Base-by-base conservation (phyloP, 129 eudicot species). In the Chrysanthemum makinoi region DNA sequence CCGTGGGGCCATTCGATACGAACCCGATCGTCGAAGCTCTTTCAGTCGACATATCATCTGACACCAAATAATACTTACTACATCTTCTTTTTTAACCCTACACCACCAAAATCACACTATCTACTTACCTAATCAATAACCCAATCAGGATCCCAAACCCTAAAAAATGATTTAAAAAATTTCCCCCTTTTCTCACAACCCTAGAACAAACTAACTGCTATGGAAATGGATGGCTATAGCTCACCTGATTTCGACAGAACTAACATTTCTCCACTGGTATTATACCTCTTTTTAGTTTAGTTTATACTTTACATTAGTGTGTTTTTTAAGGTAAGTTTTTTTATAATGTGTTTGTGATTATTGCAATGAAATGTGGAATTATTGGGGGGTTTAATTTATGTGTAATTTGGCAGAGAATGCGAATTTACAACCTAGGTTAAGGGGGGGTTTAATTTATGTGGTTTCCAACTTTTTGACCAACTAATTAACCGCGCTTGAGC, bases 221-320 rank as follows among this genome's bases (percentile, higher is more conserved):
- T 62, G 66, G 66, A 62, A 24, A 67, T 75, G 80, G 77, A 60
- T 78, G 68, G 53, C 55, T 67, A 44, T 63, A 78, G 82, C 62
- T 77, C 81, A 46, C 82, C 77, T 54, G 82, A 78, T 72, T 78
- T 78, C 62, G 82, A 78, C 73, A 71, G 82, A 71, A 56, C 73
- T 46, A 72, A 78, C 77, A 72, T 78, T 62, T 78, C 82, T 2
- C 82, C 82, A 46, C 63, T 78, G 77, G 82, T 78, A 78, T 28
- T 5, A 10, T 62, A 64, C 14, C 2, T 24, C 2, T n/a, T 52
- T 26, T 2, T n/a, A 6, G 8, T 22, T 51, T 39, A 61, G 14
- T 52, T 14, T 75, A 49, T 47, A n/a, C 17, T 58, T 49, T 52
- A 48, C 76, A 63, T 70, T 54, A 10, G 8, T 43, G 55, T 46